Evolutionary conservation across 139 green algal species (phyloP), one percentile per base, ranked within the genome.

Genomic region (Medakamo hakoo): DNA sequence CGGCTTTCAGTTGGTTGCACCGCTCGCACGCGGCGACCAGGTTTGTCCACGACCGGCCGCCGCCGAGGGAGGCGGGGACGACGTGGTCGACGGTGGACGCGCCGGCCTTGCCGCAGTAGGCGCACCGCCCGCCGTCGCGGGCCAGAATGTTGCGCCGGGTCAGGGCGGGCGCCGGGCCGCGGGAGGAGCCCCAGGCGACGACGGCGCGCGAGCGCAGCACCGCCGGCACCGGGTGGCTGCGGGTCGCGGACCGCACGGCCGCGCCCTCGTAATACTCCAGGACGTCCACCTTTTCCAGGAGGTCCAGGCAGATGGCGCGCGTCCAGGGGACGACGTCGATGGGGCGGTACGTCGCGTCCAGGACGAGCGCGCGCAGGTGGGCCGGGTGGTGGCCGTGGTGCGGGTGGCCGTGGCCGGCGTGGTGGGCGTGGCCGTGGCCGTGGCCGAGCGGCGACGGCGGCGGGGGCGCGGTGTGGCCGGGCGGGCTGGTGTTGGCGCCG

Each of bases 11-110:
- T 48, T 57, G 24, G 66, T 86, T 86, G 71, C 80, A 86, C 20
- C 25, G 30, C 23, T 31, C 59, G 69, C 80, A 86, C n/a, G 72
- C 76, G 16, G 80, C 78, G 27, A 85, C 77, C 3, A 81, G 57
- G 65, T 81, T 81, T 16, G 73, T 72, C 78, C 78, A 86, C 1
- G 40, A 68, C 63, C 71, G 80, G 58, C 57, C 32, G n/a, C 80
- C 80, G 31, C 72, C 72, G 48, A 68, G 28, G 55, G 64, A 74
- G 27, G 55, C 27, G 5, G 78, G 72, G 32, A 73, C 49, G n/a
- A 84, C 73, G 60, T 86, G 80, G 59, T 86, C 80, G 3, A 86
- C 52, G n/a, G 78, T 86, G 49, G 84, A 65, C 49, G 80, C 32
- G 4, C 60, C 27, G 1, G 5, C 61, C 14, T 25, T 24, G 19